Evolutionary conservation across 2,329 filamentous ascomycete genomes (phyloP).

Genomic region (Thelonectria blattea): DNA sequence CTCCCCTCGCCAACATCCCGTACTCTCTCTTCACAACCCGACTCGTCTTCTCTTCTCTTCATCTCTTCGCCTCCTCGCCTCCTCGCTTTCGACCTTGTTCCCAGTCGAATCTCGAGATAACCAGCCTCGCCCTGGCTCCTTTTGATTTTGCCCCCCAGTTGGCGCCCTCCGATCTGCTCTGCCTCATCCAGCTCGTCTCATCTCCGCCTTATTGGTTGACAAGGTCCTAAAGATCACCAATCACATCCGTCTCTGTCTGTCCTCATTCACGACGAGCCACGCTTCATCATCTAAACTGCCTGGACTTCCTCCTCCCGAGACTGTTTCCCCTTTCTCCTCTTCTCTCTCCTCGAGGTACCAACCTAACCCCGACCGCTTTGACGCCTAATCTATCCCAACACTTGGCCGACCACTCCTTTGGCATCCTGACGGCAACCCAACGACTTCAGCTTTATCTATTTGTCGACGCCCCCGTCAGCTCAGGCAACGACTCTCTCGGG

Average conservation of each 20-base stretch:
- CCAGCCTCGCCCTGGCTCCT: conserved; percentile 36
- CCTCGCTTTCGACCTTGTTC: conserved; percentile 20
- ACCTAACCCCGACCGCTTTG: conserved; percentile 30
- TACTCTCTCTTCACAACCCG: conserved; percentile 25
- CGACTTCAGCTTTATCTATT: conserved; percentile 8
- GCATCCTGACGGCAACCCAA: conserved; percentile 21
- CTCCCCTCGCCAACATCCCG: conserved; percentile 27
- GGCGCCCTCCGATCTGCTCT: conserved; percentile 41
- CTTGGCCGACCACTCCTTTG: conserved; percentile 25
- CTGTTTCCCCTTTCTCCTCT: conserved; percentile 34
- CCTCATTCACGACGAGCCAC: conserved; percentile 40
- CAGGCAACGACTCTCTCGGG: conserved; percentile 6
- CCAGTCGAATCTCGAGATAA: conserved; percentile 26
- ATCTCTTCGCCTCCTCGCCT: conserved; percentile 16
- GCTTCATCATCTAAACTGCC: conserved; percentile 35
- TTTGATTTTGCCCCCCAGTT: conserved; percentile 33
- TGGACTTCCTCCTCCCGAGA: conserved; percentile 38
- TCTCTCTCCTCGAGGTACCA: conserved; percentile 32
- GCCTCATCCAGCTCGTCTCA: conserved; percentile 43
- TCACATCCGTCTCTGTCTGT: conserved; percentile 39
- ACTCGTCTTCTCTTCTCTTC: conserved; percentile 8
- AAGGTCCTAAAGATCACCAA: conserved; percentile 42
- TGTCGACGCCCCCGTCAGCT: conserved; percentile 1
- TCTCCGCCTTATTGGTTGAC: conserved; percentile 43
- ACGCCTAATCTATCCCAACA: conserved; percentile 38